Percentiles rank a stretch among this genome's conserved stretches.
These are phyloP conservation scores for Chlorokybus atmophyticus DNA, from an alignment of 139 green algal genomes.

Conservation along the genomic window DNA sequence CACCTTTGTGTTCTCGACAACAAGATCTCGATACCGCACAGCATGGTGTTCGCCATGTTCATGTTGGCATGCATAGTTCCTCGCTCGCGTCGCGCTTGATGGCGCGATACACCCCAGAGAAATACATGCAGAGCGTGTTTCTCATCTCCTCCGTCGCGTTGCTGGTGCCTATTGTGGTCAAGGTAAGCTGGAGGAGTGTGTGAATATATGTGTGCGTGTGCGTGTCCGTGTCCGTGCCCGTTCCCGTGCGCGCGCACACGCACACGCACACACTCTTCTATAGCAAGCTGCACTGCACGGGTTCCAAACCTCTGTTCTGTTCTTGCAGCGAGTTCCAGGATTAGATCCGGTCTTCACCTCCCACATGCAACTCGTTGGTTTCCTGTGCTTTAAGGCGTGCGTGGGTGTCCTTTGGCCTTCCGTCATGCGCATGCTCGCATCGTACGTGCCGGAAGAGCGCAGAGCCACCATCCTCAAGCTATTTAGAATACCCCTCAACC, in stretches of 20 bases:
- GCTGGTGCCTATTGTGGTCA: constrained; percentile 25
- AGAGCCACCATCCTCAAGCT: constrained; percentile 94
- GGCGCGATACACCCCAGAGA: constrained; percentile 22
- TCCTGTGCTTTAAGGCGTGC: constrained; percentile 82
- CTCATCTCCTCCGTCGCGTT: constrained; percentile 40
- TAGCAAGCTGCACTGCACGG: too few species aligned
- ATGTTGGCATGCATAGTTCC: constrained; percentile 81
- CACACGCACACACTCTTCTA: too few species aligned
- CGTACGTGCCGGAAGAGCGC: constrained; percentile 86
- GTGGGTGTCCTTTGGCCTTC: constrained; percentile 88
- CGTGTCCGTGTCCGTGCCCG: too few species aligned
- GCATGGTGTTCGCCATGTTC: constrained; percentile 90
- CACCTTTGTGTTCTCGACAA: constrained; percentile 97
- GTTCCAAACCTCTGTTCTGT: too few species aligned
- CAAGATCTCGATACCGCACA: constrained; percentile 83
- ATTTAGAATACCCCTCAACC: constrained; percentile 93
- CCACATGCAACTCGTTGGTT: constrained; percentile 70
- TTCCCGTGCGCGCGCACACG: too few species aligned
- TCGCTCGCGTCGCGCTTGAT: constrained; percentile 39
- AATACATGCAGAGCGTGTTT: constrained; percentile 83
- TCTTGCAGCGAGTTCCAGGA: too few species aligned
- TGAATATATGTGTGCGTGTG: too few species aligned
- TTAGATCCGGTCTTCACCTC: too few species aligned
- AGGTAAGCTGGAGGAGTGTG: too few species aligned
- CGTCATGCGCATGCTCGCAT: constrained; percentile 75